These are phyloP conservation scores for Salvia rosmarinus DNA, from an alignment of 257 asterid genomes.

Conservation along the genomic window DNA sequence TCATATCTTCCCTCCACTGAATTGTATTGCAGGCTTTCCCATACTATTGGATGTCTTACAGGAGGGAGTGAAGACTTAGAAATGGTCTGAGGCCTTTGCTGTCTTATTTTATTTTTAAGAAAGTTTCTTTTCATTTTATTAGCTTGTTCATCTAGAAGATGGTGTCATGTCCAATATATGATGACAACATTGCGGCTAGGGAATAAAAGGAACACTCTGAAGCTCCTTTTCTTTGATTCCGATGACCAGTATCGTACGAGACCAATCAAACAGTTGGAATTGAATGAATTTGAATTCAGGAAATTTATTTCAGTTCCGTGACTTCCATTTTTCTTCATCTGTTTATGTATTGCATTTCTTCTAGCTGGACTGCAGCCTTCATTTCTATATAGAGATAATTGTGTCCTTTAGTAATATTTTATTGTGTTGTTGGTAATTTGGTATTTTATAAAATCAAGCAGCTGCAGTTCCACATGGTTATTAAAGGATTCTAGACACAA, in stretches of 20 bases:
- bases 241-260: no score
- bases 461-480: constrained; percentile 19
- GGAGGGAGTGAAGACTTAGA: constrained; percentile 97
- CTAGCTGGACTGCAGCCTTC: constrained; percentile 5
- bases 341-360: constrained; percentile 1
- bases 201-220: no score
- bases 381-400: background rate
- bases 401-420: background rate
- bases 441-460: constrained; percentile 5
- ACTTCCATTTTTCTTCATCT: constrained; percentile 3
- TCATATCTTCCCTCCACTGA: constrained; percentile 26
- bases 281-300: background rate
- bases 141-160: constrained; percentile 17
- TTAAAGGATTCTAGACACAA: constrained; percentile 1
- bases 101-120: constrained; percentile 20
- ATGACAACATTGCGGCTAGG: background rate
- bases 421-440: background rate
- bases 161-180: constrained; percentile 9
- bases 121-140: background rate
- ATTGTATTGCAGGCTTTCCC: constrained; percentile 77
- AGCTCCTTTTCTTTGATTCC: no score
- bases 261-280: constrained; percentile 16
- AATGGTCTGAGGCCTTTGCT: constrained; percentile 63
- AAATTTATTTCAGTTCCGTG: background rate
- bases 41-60: constrained; percentile 74